These are phyloP conservation scores for Annulohypoxylon maeteangense DNA, from an alignment of 495 filamentous ascomycete species.

Conservation along the genomic window DNA sequence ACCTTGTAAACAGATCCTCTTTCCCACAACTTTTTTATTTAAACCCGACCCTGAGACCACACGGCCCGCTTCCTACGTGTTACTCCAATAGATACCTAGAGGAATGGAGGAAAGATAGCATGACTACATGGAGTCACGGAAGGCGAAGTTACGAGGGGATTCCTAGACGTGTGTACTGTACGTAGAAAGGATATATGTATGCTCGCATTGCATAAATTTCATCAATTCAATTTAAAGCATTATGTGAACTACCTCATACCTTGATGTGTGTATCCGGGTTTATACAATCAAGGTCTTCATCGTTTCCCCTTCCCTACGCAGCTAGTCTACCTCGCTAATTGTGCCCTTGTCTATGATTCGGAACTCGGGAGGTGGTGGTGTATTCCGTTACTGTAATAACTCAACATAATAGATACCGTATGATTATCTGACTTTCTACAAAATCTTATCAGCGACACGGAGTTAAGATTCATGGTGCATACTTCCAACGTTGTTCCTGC, in stretches of 20 bases:
- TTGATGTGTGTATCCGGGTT: neutral
- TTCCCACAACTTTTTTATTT: slow-evolving; percentile 10
- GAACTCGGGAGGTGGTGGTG: no score
- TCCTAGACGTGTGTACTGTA: slow-evolving; percentile 42
- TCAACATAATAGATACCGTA: no score
- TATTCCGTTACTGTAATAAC: no score
- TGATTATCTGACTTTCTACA: no score
- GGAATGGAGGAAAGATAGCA: slow-evolving; percentile 35
- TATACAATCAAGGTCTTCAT: no score
- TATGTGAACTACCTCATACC: neutral
- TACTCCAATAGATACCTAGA: slow-evolving; percentile 41
- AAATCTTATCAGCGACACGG: no score
- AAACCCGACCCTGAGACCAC: slow-evolving; percentile 30
- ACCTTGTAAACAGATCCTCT: slow-evolving; percentile 42
- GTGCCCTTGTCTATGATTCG: no score
- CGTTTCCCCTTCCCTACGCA: no score
- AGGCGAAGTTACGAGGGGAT: slow-evolving; percentile 30
- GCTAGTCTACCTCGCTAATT: no score
- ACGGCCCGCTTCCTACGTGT: slow-evolving; percentile 35
- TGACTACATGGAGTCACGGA: slow-evolving; percentile 41
- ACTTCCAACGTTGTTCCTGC: no score
- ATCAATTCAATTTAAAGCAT: neutral
- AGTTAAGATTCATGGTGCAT: no score
- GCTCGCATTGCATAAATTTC: slow-evolving; percentile 29
- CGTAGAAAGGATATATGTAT: slow-evolving; percentile 36